Percentiles rank a stretch among this genome's conserved stretches.
These are phyloP conservation scores for Blastobotrys mokoenaii DNA, from an alignment of 805 yeast genomes.

Conservation along the genomic window DNA sequence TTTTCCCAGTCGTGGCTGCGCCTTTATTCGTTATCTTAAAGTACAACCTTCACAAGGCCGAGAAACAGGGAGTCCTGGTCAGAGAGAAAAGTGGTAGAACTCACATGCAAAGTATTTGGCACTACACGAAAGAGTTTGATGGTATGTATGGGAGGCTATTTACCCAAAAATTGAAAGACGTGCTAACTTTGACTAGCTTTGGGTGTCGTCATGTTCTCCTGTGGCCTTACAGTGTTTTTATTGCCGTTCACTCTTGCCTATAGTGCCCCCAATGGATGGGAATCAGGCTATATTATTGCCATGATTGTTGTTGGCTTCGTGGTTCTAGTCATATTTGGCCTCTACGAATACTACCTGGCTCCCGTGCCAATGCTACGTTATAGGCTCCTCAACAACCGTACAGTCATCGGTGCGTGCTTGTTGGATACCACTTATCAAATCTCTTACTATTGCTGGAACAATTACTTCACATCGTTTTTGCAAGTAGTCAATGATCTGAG, in stretches of 20 bases:
- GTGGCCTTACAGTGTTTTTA: slow-evolving; percentile 30
- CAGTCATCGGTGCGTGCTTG: slow-evolving; percentile 51
- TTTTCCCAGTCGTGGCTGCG: slow-evolving; percentile 32
- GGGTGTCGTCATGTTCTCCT: slow-evolving; percentile 30
- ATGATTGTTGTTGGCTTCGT: slow-evolving; percentile 42
- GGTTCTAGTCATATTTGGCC: slow-evolving; percentile 36
- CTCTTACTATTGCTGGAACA: slow-evolving; percentile 48
- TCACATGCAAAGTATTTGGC: slow-evolving; percentile 13
- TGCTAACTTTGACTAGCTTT: slow-evolving; percentile 12
- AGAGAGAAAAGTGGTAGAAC: slow-evolving; percentile 16
- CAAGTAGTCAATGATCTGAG: slow-evolving; percentile 50
- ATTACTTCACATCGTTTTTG: slow-evolving; percentile 50
- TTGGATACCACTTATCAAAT: slow-evolving; percentile 42
- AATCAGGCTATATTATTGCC: slow-evolving; percentile 28
- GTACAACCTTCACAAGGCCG: slow-evolving; percentile 25
- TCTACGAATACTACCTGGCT: slow-evolving; percentile 50
- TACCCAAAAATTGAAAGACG: too few relatives aligned
- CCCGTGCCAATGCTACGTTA: slow-evolving; percentile 49
- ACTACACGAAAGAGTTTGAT: slow-evolving; percentile 31
- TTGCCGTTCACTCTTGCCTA: slow-evolving; percentile 33
- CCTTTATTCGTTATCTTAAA: slow-evolving; percentile 26
- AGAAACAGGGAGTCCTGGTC: slow-evolving; percentile 19
- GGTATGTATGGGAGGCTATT: too few relatives aligned
- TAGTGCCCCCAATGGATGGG: slow-evolving; percentile 24
- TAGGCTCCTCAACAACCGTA: slow-evolving; percentile 48